A percentile compares a stretch with the other conserved stretches of the same genome.
Evolutionary conservation across 1,139 yeast genomes (phyloP).

Genomic region (Yamadazyma sp.): DNA sequence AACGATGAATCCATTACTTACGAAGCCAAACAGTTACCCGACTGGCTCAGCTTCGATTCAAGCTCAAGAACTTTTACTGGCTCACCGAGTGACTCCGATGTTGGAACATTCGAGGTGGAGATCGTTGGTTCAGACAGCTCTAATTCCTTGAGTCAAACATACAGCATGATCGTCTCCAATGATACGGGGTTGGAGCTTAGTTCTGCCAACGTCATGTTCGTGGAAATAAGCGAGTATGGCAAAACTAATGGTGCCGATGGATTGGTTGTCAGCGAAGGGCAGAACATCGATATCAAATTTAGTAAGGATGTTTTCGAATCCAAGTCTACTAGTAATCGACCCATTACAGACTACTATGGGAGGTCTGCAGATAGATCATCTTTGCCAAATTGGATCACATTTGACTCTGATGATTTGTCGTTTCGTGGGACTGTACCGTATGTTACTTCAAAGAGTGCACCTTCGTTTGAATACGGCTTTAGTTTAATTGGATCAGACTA

Average conservation of each 20-base stretch:
- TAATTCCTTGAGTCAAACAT: slow-evolving; percentile 47
- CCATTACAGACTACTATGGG: slow-evolving; percentile 77
- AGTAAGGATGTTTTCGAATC: slow-evolving; percentile 55
- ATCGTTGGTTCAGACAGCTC: slow-evolving; percentile 66
- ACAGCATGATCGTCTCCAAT: slow-evolving; percentile 60
- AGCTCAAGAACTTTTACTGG: slow-evolving; percentile 66
- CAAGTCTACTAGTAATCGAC: slow-evolving; percentile 41
- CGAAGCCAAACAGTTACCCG: slow-evolving; percentile 59
- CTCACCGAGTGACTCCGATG: slow-evolving; percentile 51
- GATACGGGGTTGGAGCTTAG: slow-evolving; percentile 51
- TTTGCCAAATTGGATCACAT: slow-evolving; percentile 84
- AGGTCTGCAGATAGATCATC: slow-evolving; percentile 79
- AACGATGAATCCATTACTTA: slow-evolving; percentile 50
- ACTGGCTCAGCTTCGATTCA: slow-evolving; percentile 76
- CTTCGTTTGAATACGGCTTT: slow-evolving; percentile 73
- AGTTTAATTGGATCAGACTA: slow-evolving; percentile 78
- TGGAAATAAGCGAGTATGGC: slow-evolving; percentile 57
- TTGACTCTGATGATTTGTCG: slow-evolving; percentile 60
- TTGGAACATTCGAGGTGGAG: slow-evolving; percentile 46
- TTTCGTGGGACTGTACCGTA: slow-evolving; percentile 89
- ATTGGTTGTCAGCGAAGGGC: slow-evolving; percentile 70
- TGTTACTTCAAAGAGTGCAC: slow-evolving; percentile 82
- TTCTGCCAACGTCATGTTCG: slow-evolving; percentile 39
- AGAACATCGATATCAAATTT: slow-evolving; percentile 62
- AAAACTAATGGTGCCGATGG: slow-evolving; percentile 73